phyloP scores from a whole-genome alignment of 495 filamentous ascomycete genomes.

The Aspergillus cavernicola region DNA sequence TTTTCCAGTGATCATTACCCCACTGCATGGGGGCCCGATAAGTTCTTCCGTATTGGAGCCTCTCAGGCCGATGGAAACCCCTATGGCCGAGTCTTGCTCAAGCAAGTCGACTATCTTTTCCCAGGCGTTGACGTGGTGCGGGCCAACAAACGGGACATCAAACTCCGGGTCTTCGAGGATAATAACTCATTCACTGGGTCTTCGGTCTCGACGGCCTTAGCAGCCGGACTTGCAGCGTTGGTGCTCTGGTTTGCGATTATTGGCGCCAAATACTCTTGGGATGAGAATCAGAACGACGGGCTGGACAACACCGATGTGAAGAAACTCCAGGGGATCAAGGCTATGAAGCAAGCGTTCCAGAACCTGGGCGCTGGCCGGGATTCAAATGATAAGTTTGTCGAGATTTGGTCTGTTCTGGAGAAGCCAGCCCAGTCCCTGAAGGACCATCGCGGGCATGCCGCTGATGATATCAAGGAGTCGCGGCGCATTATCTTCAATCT shows the following conservation, averaged over 20 bases:
- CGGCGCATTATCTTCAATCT: not conserved
- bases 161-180: not conserved
- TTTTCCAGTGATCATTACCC: not conserved
- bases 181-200: not conserved
- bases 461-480: not conserved
- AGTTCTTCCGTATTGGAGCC: not conserved
- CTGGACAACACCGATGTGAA: not conserved
- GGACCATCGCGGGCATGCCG: not conserved
- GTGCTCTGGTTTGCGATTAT: not conserved
- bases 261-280: not conserved
- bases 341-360: not conserved
- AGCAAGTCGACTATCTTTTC: not conserved
- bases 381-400: not conserved
- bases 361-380: not conserved
- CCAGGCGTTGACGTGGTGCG: not conserved
- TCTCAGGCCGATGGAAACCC: not conserved
- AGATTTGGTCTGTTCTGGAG: not conserved
- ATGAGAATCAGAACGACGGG: not conserved
- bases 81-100: not conserved
- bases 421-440: not conserved
- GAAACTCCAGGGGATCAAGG: not conserved
- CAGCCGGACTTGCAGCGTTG: not conserved
- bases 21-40: not conserved
- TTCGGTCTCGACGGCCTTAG: not conserved
- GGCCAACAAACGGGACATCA: not conserved